Evolutionary conservation across 208 protist genomes (phyloP), one percentile per base, ranked within the genome.

Genomic region (Balamuthia mandrillaris): DNA sequence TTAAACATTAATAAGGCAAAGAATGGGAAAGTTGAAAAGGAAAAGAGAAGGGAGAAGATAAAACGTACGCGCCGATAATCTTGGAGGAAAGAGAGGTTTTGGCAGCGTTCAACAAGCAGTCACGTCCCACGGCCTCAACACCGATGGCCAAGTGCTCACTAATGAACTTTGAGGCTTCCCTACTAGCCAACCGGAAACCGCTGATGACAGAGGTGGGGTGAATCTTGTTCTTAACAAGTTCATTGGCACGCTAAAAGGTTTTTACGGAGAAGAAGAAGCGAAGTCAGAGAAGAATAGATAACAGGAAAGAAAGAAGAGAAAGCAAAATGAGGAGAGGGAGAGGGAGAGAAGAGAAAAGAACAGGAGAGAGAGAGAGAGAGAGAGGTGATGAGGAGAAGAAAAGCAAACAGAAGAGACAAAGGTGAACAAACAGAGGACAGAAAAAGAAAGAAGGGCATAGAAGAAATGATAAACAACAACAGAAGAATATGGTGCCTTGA

Each of bases 1-100:
- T n/a, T n/a, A n/a, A n/a, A n/a, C n/a, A n/a, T n/a, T n/a, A n/a
- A n/a, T n/a, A n/a, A n/a, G n/a, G n/a, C n/a, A n/a, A n/a, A n/a
- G n/a, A n/a, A n/a, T n/a, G n/a, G n/a, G n/a, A n/a, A n/a, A n/a
- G n/a, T n/a, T n/a, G n/a, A n/a, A n/a, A n/a, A n/a, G n/a, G n/a
- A n/a, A n/a, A 42, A 75, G 31, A 79, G 18, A 7, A 3, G 4
- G 3, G 47, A 68, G 47, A 72, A 42, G 35, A 35, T 7, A 35
- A 16, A 3, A 75, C 81, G 56, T 54, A 78, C 52, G 39, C 39
- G 24, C 92, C 90, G 41, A 99, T 94, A 87, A 99, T 99, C 91
- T 99, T 99, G 82, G 97, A 99, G 56, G 96, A 98, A 95, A 99
- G 98, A 35, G 97, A 98, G 5, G 99, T 99, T 74, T 96, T 97